These are phyloP conservation scores for Ophiobolus disseminans DNA, from an alignment of 2,329 filamentous ascomycete genomes.

Conservation along the genomic window DNA sequence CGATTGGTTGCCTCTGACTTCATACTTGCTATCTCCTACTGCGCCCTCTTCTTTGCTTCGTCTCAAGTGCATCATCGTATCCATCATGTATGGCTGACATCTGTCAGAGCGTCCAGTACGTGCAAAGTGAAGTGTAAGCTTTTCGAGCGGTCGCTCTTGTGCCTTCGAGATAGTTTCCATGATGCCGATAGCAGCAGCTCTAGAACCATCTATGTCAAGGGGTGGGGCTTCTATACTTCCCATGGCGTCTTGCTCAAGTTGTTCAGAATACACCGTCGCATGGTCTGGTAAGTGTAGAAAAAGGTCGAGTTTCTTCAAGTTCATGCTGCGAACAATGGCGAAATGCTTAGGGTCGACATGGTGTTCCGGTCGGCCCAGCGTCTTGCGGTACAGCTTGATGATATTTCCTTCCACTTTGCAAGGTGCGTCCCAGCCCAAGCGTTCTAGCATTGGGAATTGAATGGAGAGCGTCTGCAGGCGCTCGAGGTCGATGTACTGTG, in stretches of 20 bases:
- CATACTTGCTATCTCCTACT: background rate
- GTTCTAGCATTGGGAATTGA: slow-evolving; percentile 2
- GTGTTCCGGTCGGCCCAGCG: background rate
- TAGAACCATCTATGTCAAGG: background rate
- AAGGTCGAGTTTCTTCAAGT: slow-evolving; percentile 8
- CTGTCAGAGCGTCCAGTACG: slow-evolving; percentile 5
- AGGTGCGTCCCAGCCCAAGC: slow-evolving; percentile 6
- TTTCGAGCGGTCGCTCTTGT: slow-evolving; percentile 2
- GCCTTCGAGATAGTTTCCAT: slow-evolving; percentile 1
- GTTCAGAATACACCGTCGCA: background rate
- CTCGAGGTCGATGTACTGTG: background rate
- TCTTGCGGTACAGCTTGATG: background rate
- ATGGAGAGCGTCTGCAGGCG: slow-evolving; percentile 1
- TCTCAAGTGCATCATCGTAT: slow-evolving; percentile 6
- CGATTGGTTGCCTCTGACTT: background rate
- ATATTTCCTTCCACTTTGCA: background rate
- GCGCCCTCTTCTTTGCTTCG: background rate
- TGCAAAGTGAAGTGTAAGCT: slow-evolving; percentile 9
- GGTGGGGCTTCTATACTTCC: background rate
- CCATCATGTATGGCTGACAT: slow-evolving; percentile 5
- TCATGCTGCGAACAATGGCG: background rate
- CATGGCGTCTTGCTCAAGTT: slow-evolving; percentile 2
- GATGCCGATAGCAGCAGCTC: slow-evolving; percentile 3
- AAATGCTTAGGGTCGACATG: slow-evolving; percentile 6
- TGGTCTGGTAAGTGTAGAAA: slow-evolving; percentile 6